These are phyloP conservation scores for Thielaviopsis punctulata DNA, from an alignment of 2,329 filamentous ascomycete species.

Conservation along the genomic window DNA sequence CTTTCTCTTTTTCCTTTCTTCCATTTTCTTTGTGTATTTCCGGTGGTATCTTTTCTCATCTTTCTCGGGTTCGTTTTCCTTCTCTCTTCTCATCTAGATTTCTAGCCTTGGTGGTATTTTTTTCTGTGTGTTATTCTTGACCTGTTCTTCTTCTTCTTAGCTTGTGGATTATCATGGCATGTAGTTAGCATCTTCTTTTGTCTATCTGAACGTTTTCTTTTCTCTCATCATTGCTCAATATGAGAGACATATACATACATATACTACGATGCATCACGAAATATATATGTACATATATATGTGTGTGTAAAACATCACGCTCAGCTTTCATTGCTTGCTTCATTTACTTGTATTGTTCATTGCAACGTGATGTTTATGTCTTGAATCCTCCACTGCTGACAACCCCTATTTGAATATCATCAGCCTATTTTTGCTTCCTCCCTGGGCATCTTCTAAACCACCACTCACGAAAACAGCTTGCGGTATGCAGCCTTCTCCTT, in stretches of 20 bases:
- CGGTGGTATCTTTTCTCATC: not conserved
- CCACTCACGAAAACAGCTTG: constrained; percentile 64
- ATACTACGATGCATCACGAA: no score
- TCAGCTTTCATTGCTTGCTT: no score
- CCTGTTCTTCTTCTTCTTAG: not conserved
- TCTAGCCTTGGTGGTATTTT: not conserved
- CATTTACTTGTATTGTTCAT: not conserved
- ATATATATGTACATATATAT: no score
- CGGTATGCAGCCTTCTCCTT: constrained; percentile 88
- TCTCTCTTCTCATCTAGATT: not conserved
- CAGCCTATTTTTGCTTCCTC: constrained; percentile 12
- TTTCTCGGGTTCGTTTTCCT: not conserved
- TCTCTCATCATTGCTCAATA: not conserved
- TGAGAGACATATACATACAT: not conserved
- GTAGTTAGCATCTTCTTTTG: not conserved
- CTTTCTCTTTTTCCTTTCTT: not conserved
- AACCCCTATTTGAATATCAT: not conserved
- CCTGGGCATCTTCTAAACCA: not conserved
- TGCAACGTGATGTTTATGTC: not conserved
- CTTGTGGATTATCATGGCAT: not conserved
- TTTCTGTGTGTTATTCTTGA: constrained; percentile 1
- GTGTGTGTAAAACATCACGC: no score
- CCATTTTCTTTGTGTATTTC: not conserved
- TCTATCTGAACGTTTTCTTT: not conserved
- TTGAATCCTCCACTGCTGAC: not conserved